A percentile compares a stretch with the other conserved stretches of the same genome.
These are phyloP conservation scores for Sistotremastrum niveocremeum DNA, from an alignment of 768 basidiomycete species.

Conservation along the genomic window DNA sequence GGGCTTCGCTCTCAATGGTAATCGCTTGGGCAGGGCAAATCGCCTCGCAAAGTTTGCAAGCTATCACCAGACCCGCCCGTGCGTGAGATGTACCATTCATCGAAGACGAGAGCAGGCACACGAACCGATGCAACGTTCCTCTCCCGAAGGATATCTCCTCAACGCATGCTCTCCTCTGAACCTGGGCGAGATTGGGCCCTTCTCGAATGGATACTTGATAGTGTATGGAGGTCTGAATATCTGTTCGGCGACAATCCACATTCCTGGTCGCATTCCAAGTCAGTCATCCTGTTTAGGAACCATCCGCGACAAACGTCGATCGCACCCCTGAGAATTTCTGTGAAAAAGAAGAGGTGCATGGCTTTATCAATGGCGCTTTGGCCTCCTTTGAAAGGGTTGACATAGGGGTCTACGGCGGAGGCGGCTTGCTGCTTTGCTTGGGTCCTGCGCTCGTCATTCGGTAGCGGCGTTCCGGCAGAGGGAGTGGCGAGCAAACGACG, in stretches of 20 bases:
- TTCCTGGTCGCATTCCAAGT: constrained; percentile 38
- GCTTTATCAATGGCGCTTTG: constrained; percentile 94
- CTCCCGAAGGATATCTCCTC: constrained; percentile 90
- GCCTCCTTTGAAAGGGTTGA: constrained; percentile 62
- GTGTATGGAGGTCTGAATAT: constrained; percentile 95
- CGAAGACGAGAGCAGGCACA: constrained; percentile 5
- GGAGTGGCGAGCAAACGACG: constrained; percentile 12
- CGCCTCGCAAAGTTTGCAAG: constrained; percentile 97
- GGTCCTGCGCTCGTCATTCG: too few species aligned
- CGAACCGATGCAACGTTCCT: constrained; percentile 97
- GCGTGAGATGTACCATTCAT: background rate
- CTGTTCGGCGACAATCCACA: constrained; percentile 93
- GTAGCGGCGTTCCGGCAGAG: background rate
- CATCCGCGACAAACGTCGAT: background rate
- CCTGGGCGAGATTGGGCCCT: constrained; percentile 92
- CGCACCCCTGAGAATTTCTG: constrained; percentile 91
- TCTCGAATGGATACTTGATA: constrained; percentile 97
- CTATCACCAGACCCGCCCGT: constrained; percentile 25
- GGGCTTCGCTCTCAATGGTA: constrained; percentile 96
- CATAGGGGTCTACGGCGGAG: constrained; percentile 11
- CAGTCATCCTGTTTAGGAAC: background rate
- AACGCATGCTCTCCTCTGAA: constrained; percentile 98
- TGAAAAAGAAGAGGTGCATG: constrained; percentile 94
- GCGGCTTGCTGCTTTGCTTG: background rate
- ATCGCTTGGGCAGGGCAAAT: constrained; percentile 99